Conservation (phyloP, 257 asterid species). For the Gentiana straminea region DNA sequence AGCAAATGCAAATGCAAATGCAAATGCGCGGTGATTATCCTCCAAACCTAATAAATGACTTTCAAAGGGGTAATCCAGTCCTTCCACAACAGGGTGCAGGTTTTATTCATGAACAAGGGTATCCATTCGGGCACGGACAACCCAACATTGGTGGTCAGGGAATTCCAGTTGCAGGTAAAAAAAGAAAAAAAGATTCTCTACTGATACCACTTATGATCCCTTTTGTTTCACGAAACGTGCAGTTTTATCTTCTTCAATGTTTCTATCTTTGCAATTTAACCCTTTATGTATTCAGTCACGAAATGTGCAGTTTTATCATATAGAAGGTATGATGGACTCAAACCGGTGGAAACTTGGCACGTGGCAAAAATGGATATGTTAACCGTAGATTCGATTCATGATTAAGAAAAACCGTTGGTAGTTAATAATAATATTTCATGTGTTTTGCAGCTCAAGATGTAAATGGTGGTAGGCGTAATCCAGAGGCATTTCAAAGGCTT, state of each 20-base stretch:
- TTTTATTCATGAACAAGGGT: conserved; percentile 50
- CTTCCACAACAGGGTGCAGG: conserved; percentile 43
- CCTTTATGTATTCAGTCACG: no score
- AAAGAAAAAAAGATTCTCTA: not conserved
- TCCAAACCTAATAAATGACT: conserved; percentile 33
- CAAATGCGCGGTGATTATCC: conserved; percentile 43
- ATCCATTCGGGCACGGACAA: conserved; percentile 41
- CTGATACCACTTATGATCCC: not conserved
- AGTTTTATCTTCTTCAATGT: not conserved
- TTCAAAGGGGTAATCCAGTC: conserved; percentile 38
- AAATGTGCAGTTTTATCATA: not conserved
- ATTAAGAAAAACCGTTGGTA: not conserved
- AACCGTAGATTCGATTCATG: not conserved
- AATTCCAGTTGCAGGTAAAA: conserved; percentile 52
- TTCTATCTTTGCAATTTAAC: not conserved
- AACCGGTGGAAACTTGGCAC: not conserved
- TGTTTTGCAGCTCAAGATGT: conserved; percentile 17
- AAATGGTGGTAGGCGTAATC: conserved; percentile 32
- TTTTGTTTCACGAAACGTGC: not conserved
- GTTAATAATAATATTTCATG: not conserved
- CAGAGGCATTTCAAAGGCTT: conserved; percentile 71
- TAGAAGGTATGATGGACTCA: no score
- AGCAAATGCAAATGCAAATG: conserved; percentile 56
- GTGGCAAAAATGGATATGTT: not conserved
- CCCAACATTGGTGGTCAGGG: conserved; percentile 42